These are phyloP conservation scores for Brasilioporus rufonigricans DNA, from an alignment of 768 basidiomycete genomes.

Conservation along the genomic window DNA sequence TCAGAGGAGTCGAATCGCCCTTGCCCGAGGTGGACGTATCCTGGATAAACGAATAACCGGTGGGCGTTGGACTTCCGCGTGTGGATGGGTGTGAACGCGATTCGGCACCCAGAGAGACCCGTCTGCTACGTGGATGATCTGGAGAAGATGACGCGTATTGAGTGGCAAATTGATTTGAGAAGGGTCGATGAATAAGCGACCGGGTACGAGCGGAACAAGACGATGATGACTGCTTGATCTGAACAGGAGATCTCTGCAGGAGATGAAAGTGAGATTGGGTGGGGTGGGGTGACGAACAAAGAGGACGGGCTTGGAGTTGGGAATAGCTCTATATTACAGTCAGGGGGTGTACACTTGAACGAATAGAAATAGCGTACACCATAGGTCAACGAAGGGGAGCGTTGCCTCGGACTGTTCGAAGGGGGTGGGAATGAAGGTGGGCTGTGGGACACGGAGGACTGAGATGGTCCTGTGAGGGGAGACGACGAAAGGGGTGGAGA, in stretches of 20 bases:
- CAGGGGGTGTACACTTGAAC: not conserved
- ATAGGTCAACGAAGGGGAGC: conserved; percentile 11
- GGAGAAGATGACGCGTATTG: too few relatives aligned
- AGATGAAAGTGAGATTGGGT: conserved; percentile 6
- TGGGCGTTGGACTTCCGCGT: not conserved
- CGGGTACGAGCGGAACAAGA: conserved; percentile 12
- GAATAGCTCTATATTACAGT: not conserved
- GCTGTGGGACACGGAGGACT: not conserved
- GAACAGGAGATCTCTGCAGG: conserved; percentile 2
- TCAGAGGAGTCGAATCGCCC: conserved; percentile 13
- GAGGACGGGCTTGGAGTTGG: conserved; percentile 2
- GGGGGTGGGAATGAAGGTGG: conserved; percentile 6
- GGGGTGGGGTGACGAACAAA: conserved; percentile 3
- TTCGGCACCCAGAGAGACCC: conserved; percentile 14
- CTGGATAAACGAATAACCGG: not conserved
- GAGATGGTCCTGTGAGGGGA: conserved; percentile 7
- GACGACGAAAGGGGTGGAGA: conserved; percentile 12
- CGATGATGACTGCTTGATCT: not conserved
- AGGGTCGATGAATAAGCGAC: conserved; percentile 18
- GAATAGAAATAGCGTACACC: conserved; percentile 9
- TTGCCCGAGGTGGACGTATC: not conserved
- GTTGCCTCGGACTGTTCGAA: not conserved
- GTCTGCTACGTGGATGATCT: too few relatives aligned
- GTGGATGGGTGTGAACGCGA: not conserved
- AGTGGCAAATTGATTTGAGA: not conserved